These are phyloP conservation scores for Endothia cerciana DNA, from an alignment of 2,329 filamentous ascomycete species.

Conservation along the genomic window DNA sequence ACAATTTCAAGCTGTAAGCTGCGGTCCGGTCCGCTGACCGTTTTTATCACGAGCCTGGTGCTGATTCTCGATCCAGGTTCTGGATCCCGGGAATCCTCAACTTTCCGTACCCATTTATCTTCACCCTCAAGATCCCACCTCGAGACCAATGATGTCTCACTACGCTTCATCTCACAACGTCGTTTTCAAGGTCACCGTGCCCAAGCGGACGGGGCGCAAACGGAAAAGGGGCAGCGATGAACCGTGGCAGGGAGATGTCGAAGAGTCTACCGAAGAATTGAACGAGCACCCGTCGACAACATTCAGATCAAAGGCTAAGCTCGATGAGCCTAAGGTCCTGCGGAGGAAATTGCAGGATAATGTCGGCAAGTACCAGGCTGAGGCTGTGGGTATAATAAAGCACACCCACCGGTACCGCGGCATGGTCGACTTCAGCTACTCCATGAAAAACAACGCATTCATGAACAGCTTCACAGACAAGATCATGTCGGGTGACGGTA, in stretches of 20 bases:
- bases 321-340: constrained; percentile 59
- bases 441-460: constrained; percentile 69
- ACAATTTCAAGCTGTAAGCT: constrained; percentile 43
- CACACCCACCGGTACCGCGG: constrained; percentile 86
- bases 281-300: background rate
- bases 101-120: constrained; percentile 71
- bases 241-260: constrained; percentile 58
- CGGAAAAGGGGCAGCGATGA: constrained; percentile 77
- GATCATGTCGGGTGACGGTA: constrained; percentile 73
- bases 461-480: constrained; percentile 72
- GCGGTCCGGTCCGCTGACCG: background rate
- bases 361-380: constrained; percentile 64
- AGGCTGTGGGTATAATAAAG: constrained; percentile 73
- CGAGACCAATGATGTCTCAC: constrained; percentile 77
- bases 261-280: constrained; percentile 34
- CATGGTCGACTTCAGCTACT: constrained; percentile 85
- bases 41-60: constrained; percentile 4
- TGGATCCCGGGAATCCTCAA: constrained; percentile 49
- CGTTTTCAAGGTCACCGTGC: constrained; percentile 83
- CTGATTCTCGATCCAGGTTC: constrained; percentile 41
- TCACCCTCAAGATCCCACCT: constrained; percentile 77
- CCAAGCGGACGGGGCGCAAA: constrained; percentile 83
- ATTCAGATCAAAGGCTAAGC: constrained; percentile 35
- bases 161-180: constrained; percentile 80
- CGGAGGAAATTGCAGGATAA: constrained; percentile 73